Percentiles rank a stretch among this genome's conserved stretches.
These are phyloP conservation scores for Spergularia marina DNA, from an alignment of 148 eudicot genomes.

Conservation along the genomic window DNA sequence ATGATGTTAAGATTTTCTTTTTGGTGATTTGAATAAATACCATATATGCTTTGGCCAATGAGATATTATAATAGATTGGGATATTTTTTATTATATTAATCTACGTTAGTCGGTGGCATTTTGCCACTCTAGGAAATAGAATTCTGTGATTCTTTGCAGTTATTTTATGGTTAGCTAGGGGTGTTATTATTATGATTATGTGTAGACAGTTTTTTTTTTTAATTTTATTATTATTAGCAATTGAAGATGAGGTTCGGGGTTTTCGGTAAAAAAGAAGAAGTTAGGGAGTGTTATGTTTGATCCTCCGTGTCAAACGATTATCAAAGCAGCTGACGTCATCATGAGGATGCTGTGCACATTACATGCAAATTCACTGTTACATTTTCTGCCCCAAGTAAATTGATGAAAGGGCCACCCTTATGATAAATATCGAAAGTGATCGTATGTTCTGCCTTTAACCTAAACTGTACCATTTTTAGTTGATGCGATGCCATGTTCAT, in stretches of 20 bases:
- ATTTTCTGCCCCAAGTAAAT: neutral
- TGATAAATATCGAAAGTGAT: conserved; percentile 4
- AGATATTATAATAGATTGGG: neutral
- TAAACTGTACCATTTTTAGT: neutral
- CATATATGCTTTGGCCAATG: conserved; percentile 2
- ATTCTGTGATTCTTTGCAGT: neutral
- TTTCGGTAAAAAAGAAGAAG: no score
- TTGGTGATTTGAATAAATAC: conserved; percentile 9
- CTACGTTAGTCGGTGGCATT: neutral
- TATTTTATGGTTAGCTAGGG: neutral
- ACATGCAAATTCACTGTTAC: neutral
- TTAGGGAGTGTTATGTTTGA: no score
- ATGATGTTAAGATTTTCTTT: neutral
- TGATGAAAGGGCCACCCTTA: neutral
- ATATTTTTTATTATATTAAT: neutral
- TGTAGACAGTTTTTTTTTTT: no score
- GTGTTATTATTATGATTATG: neutral
- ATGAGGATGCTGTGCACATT: neutral
- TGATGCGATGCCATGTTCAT: neutral
- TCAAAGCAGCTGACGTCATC: neutral
- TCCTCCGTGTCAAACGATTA: neutral
- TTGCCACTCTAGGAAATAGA: neutral
- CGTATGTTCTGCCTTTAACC: neutral
- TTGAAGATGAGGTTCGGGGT: no score
- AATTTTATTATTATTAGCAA: no score